A percentile compares a stretch with the other conserved stretches of the same genome.
Evolutionary conservation across 2,329 filamentous ascomycete genomes (phyloP).

Genomic region (Thielaviopsis punctulata): DNA sequence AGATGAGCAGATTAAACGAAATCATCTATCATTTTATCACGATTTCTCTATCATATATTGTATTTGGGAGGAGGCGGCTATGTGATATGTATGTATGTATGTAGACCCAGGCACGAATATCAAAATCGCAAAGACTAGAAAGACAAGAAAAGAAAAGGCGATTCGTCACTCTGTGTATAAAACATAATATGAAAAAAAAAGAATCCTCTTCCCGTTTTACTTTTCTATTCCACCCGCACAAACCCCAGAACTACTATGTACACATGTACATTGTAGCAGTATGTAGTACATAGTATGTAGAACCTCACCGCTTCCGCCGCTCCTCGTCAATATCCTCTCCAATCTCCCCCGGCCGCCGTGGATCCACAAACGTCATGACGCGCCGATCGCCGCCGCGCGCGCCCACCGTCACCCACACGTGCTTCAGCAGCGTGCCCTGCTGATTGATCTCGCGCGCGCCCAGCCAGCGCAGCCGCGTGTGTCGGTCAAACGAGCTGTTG

Average conservation of each 20-base stretch:
- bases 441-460: conserved; percentile 37
- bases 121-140: not conserved
- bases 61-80: no score
- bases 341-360: conserved; percentile 33
- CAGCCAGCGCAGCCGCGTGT: conserved; percentile 38
- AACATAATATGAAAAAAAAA: not conserved
- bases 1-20: no score
- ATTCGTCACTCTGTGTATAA: no score
- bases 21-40: no score
- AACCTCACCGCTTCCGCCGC: conserved; percentile 11
- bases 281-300: no score
- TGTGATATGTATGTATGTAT: not conserved
- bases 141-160: not conserved
- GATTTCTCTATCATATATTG: no score
- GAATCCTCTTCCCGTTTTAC: not conserved
- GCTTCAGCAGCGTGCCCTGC: conserved; percentile 31
- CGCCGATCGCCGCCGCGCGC: conserved; percentile 41
- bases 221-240: not conserved
- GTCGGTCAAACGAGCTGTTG: conserved; percentile 40
- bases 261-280: not conserved
- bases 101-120: no score
- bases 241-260: not conserved
- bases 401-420: conserved; percentile 54
- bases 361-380: conserved; percentile 37
- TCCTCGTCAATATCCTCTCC: conserved; percentile 35